Evolutionary conservation across 345 rosid species (phyloP).

Genomic region (Eucalyptus leucophloia): DNA sequence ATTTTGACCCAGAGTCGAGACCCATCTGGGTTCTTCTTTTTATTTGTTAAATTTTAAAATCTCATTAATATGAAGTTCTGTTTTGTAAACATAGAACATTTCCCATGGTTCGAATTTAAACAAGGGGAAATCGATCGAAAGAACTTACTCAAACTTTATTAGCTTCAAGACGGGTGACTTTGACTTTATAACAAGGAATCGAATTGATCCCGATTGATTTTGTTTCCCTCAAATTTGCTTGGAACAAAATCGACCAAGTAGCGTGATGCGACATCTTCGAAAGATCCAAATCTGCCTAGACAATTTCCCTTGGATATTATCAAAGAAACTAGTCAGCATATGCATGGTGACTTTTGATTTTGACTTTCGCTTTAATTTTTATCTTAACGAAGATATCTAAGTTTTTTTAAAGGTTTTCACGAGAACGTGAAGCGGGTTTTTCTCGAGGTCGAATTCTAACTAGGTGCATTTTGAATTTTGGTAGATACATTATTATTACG

Average conservation of each 20-base stretch:
- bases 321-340: background rate
- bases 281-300: background rate
- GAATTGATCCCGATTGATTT: rapidly evolving
- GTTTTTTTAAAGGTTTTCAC: too few relatives aligned
- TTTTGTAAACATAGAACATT: background rate
- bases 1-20: background rate
- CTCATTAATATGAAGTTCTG: background rate
- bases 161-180: rapidly evolving
- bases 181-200: background rate
- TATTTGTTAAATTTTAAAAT: background rate
- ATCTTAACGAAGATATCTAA: background rate
- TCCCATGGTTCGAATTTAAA: background rate
- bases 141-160: background rate
- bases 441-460: background rate
- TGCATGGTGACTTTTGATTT: background rate
- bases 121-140: background rate
- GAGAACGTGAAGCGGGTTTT: background rate
- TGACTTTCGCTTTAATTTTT: background rate
- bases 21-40: background rate
- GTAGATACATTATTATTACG: background rate
- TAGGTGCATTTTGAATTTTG: background rate
- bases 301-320: background rate
- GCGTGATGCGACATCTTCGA: background rate
- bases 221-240: background rate
- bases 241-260: background rate